Conservation (phyloP, 441 rosid genomes). For the Breynia disticha region DNA sequence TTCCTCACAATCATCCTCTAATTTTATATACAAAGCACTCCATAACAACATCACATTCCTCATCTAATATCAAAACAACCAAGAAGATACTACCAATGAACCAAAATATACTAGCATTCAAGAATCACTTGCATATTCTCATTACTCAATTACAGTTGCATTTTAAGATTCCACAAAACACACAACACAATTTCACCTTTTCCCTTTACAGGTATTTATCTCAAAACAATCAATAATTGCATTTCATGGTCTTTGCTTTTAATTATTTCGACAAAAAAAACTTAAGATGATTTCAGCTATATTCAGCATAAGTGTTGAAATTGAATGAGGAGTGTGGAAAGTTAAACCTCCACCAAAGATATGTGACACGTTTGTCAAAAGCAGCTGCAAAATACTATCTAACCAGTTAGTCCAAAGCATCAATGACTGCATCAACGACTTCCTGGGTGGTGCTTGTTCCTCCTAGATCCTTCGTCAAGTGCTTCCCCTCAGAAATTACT, state of each 20-base stretch:
- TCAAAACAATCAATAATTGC: not conserved
- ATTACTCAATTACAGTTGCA: too few relatives aligned
- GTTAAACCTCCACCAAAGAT: constrained; percentile 7
- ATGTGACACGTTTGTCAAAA: not conserved
- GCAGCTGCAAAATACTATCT: constrained; percentile 2
- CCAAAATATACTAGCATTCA: too few relatives aligned
- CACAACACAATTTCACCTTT: too few relatives aligned
- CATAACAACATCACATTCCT: too few relatives aligned
- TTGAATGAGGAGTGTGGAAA: constrained; percentile 6
- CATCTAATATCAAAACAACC: too few relatives aligned
- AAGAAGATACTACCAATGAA: too few relatives aligned
- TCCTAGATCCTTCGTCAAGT: constrained; percentile 79
- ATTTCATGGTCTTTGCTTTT: not conserved
- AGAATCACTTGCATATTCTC: too few relatives aligned
- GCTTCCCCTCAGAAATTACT: constrained; percentile 59
- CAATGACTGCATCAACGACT: constrained; percentile 35
- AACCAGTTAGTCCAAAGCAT: constrained; percentile 17
- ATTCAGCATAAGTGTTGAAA: not conserved
- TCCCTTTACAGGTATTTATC: too few relatives aligned
- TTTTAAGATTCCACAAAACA: too few relatives aligned
- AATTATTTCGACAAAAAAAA: constrained; percentile 17
- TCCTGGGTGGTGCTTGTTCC: constrained; percentile 77
- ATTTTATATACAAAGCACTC: too few relatives aligned
- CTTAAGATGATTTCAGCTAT: not conserved
- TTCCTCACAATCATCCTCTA: too few relatives aligned